Evolutionary conservation across 2,329 filamentous ascomycete species (phyloP), one percentile per base, ranked within the genome.

Genomic region (Verruconis gallopava): DNA sequence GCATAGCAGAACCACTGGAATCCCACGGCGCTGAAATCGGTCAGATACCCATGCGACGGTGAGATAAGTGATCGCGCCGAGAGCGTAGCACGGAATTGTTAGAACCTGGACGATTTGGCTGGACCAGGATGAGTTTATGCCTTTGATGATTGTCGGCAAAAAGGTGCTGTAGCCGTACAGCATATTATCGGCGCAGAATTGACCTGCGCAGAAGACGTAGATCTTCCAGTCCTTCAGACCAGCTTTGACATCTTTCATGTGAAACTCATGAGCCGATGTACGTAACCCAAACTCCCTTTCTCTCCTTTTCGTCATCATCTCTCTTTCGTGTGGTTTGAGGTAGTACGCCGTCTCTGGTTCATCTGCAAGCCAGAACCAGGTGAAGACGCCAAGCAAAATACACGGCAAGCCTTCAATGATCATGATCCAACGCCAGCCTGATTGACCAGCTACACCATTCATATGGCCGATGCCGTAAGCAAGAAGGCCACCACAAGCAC

Each of bases 161-260:
- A 88, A 88, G 0, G 80, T 85, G 38, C 76, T 80, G 57, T 77
- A 86, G 3, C 81, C 80, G 52, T 88, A 88, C 0, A 88, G 67
- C 74, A 86, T 81, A 1, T 78, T 83, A 52, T 85, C 80, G 13
- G 72, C 69, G 3, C 81, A 79, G 53, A 86, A 86, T 55, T 85
- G 79, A 4, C 67, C 79, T 28, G 75, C 57, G 48, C 71, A 78
- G 55, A 85, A 85, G 1, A 70, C 61, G 68, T 77, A 85, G 18
- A 84, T 73, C 55, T 81, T 85, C 80, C 80, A 85, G 58, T 89
- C 83, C 48, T 66, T 70, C 46, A 83, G 74, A 0, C 77, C 80
- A 43, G 72, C 72, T 48, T 68, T 62, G 53, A 84, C 79, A 51
- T 88, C 82, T 5, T 61, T 56, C 60, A 71, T 74, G 48, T 75